Base-by-base conservation (phyloP, 495 filamentous ascomycete genomes). In the Astrothelium macrocarpum region DNA sequence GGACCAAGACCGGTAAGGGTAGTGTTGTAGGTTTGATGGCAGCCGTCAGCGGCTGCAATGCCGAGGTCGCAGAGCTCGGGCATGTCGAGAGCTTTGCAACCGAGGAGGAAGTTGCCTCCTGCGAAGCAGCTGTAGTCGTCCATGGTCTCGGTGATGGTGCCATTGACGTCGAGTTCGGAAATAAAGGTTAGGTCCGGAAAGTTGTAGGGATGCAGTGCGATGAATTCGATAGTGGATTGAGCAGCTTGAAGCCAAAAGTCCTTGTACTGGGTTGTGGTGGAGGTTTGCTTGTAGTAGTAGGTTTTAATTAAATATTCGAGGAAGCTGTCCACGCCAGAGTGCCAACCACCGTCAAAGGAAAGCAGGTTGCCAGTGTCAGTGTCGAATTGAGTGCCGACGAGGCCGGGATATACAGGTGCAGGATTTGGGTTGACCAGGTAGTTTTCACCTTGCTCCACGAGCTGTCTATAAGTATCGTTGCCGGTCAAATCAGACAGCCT, bases 71-170 rank as follows among this genome's bases (percentile, higher is more conserved):
- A 45, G 49, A 74, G 66, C 23, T 81, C 81, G 9, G 86, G 79
- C 23, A 84, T 78, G 11, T 84, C 81, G 65, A 96, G 95, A 10
- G 91, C 79, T 76, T 90, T 93, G 49, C 90, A 87, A 31, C 89
- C 91, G 62, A 98, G 81, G 2, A 85, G 92, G 65, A 94, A 87
- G 91, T 97, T 97, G 60, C 91, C 94, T 14, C 94, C 94, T 25
- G 87, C 79, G 70, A 97, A 98, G 72, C 94, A 98, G n/a, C 85
- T 86, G 61, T 77, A 73, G 49, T 72, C 69, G 20, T 76, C 73
- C 72, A 75, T 18, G 1, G 62, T 59, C 18, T 42, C n/a, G 1
- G 62, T 62, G 29, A 67, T 61, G 4, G 65, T 59, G 2, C 65
- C 65, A 32, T 73, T 68, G 70, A 62, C 18, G 61, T 70, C 43